These are phyloP conservation scores for Pinus tabuliformis DNA, from an alignment of 75 land plant species.

Conservation along the genomic window DNA sequence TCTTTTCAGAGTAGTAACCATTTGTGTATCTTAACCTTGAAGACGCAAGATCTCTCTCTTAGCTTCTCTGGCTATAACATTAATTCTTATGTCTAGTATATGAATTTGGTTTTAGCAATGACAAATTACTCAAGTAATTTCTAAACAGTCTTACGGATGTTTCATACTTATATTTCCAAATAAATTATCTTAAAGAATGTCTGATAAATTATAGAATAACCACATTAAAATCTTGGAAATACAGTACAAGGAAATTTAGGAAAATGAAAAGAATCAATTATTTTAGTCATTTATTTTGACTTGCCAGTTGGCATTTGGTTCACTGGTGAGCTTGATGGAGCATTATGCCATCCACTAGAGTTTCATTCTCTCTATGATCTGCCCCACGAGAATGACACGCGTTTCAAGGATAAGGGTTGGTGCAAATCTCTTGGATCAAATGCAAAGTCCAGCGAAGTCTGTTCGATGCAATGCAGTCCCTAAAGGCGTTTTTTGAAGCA, in stretches of 20 bases:
- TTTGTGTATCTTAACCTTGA: too few species aligned
- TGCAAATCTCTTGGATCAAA: neutral
- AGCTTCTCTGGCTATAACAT: too few species aligned
- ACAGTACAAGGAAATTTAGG: neutral
- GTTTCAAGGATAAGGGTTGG: neutral
- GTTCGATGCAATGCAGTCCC: neutral
- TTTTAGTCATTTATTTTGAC: neutral
- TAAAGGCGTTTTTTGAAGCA: neutral
- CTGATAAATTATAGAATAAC: neutral
- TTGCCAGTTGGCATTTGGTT: neutral
- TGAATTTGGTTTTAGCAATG: too few species aligned
- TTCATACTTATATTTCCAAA: too few species aligned
- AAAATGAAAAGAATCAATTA: neutral
- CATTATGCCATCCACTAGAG: neutral
- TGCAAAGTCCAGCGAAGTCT: neutral
- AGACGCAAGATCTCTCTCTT: too few species aligned
- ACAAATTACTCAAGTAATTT: too few species aligned
- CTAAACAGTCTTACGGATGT: too few species aligned
- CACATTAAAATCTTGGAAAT: neutral
- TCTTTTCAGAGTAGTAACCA: too few species aligned
- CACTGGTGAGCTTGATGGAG: neutral
- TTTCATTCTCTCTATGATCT: neutral
- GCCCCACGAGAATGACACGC: neutral
- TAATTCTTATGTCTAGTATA: too few species aligned
- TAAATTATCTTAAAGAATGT: too few species aligned